phyloP scores from a whole-genome alignment of 177 flowering plant species.

The Telopea speciosissima region DNA sequence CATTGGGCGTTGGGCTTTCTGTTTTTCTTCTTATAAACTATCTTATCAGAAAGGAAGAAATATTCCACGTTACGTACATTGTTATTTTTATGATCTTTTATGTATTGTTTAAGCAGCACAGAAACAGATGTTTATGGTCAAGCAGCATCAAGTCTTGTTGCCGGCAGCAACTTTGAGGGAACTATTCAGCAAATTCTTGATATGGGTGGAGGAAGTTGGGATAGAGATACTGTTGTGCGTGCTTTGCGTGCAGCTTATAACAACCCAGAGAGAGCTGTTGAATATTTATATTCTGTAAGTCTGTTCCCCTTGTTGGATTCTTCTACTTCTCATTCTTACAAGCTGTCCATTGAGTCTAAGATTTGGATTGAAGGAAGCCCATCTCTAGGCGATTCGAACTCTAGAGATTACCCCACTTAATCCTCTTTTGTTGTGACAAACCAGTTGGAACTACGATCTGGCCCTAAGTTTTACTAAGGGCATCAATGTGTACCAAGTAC shows the following conservation, averaged over 20 bases:
- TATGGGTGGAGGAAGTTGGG: conserved; percentile 98
- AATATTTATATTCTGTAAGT: conserved; percentile 81
- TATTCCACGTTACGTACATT: background rate
- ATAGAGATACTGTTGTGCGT: conserved; percentile 76
- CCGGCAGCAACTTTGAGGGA: conserved; percentile 64
- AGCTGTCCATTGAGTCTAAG: no score
- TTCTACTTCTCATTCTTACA: no score
- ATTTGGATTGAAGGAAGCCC: no score
- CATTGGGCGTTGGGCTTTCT: no score
- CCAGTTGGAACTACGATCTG: no score
- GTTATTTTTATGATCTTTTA: background rate
- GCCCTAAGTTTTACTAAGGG: no score
- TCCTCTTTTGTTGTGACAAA: no score
- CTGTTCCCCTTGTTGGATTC: background rate
- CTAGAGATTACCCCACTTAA: no score
- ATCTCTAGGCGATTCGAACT: no score
- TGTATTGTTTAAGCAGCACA: conserved; percentile 31
- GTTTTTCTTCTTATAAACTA: no score
- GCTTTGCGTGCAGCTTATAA: conserved; percentile 92
- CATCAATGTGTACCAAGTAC: no score
- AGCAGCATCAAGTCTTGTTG: conserved; percentile 84
- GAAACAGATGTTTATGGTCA: conserved; percentile 59
- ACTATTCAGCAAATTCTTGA: conserved; percentile 77
- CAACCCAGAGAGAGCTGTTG: conserved; percentile 95
- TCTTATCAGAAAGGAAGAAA: no score